Percentiles rank a stretch among this genome's conserved stretches.
These are phyloP conservation scores for Elsinoe perseae DNA, from an alignment of 2,329 filamentous ascomycete genomes.

Conservation along the genomic window DNA sequence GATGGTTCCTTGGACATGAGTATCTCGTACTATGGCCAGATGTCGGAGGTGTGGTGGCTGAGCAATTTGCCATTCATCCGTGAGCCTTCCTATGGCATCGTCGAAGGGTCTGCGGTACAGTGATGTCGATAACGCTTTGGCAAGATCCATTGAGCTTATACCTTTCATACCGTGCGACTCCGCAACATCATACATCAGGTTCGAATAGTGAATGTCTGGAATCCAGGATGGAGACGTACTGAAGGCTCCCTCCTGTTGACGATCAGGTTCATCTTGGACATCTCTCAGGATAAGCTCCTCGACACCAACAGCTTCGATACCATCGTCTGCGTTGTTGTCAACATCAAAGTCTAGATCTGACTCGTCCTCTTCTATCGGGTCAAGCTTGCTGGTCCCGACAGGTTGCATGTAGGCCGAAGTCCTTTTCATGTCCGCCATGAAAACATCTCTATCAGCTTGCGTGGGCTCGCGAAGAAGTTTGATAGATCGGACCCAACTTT, in stretches of 20 bases:
- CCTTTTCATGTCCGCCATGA: conserved; percentile 17
- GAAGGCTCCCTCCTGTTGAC: neutral
- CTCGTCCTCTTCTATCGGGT: conserved; percentile 21
- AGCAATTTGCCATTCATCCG: conserved; percentile 50
- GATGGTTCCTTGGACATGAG: conserved; percentile 39
- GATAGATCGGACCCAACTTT: conserved; percentile 30
- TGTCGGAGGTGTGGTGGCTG: conserved; percentile 52
- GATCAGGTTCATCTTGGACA: neutral
- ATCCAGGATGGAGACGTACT: conserved; percentile 45
- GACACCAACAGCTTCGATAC: neutral
- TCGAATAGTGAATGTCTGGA: conserved; percentile 45
- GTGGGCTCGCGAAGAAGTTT: conserved; percentile 35
- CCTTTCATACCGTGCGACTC: conserved; percentile 42
- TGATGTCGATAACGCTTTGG: conserved; percentile 35
- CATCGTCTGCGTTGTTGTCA: conserved; percentile 15
- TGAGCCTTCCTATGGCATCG: conserved; percentile 44
- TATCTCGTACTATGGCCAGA: conserved; percentile 49
- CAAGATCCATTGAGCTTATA: conserved; percentile 41
- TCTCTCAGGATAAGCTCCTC: neutral
- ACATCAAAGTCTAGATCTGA: conserved; percentile 23
- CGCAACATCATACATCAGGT: conserved; percentile 46
- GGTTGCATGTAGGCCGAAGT: neutral
- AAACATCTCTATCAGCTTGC: conserved; percentile 25
- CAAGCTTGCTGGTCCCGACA: conserved; percentile 16
- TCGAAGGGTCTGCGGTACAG: conserved; percentile 51